Conservation (phyloP, 2,329 filamentous ascomycete species). For the Penicillium vulpinum region DNA sequence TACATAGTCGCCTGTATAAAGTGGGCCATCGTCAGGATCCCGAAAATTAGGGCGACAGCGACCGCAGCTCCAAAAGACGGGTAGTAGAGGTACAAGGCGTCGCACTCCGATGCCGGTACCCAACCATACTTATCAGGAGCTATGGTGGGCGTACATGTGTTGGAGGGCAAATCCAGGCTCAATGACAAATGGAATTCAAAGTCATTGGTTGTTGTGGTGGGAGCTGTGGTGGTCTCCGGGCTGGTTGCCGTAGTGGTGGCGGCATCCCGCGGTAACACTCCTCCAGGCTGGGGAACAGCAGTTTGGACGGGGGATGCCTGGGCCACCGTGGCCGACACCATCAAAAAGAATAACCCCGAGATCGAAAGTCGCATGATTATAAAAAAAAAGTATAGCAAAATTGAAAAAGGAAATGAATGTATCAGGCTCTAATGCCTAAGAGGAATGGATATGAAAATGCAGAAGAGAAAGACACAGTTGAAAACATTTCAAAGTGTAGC, state of each 20-base stretch:
- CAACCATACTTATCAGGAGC: conserved; percentile 26
- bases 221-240: neutral
- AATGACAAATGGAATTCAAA: neutral
- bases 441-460: neutral
- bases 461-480: neutral
- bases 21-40: conserved; percentile 25
- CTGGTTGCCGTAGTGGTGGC: neutral
- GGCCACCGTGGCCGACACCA: neutral
- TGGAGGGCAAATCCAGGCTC: conserved; percentile 5
- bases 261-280: neutral
- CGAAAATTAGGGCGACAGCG: conserved; percentile 40
- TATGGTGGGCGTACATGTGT: conserved; percentile 21
- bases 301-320: conserved; percentile 6
- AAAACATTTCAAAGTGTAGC: neutral
- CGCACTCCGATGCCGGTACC: conserved; percentile 18
- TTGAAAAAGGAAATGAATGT: neutral
- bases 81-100: conserved; percentile 30
- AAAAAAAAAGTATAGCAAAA: neutral
- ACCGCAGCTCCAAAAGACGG: conserved; percentile 41
- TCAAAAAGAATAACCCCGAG: neutral
- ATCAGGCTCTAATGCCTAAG: neutral
- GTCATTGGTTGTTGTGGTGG: neutral
- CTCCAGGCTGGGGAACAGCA: neutral
- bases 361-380: neutral
- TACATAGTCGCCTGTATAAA: conserved; percentile 39